Percentiles rank a stretch among this genome's conserved stretches.
Conservation (phyloP, 2,329 filamentous ascomycete genomes). For the Cercospora brassicicola region DNA sequence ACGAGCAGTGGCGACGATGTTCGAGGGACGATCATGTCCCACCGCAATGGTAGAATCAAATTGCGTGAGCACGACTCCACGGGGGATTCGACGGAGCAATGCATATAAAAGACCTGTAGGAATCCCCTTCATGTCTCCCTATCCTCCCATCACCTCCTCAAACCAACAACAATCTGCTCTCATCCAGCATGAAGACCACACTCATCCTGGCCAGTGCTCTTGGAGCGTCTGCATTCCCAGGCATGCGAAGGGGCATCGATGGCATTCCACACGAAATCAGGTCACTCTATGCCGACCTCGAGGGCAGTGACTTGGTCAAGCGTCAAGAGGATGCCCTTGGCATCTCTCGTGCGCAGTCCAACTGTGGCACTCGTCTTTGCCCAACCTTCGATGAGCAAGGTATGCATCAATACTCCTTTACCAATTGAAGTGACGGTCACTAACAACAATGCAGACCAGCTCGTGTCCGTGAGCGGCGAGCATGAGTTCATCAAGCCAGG, state of each 20-base stretch:
- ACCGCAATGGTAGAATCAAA: neutral
- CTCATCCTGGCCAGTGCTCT: slow-evolving; percentile 25
- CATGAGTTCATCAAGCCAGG: slow-evolving; percentile 21
- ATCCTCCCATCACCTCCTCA: neutral
- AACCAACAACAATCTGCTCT: neutral
- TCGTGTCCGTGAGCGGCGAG: slow-evolving; percentile 24
- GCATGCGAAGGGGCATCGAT: slow-evolving; percentile 9
- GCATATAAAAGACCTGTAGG: neutral
- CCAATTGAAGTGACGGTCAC: neutral
- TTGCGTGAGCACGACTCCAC: neutral
- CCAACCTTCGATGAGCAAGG: slow-evolving; percentile 24
- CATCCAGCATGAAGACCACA: slow-evolving; percentile 22
- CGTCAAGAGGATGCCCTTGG: slow-evolving; percentile 23
- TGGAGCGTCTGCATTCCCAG: slow-evolving; percentile 25
- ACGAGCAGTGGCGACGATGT: neutral
- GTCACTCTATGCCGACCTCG: slow-evolving; percentile 13
- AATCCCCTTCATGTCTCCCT: neutral
- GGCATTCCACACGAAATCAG: slow-evolving; percentile 11
- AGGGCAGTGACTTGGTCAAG: slow-evolving; percentile 11
- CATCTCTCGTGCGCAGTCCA: slow-evolving; percentile 24
- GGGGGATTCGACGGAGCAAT: neutral
- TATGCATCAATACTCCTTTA: neutral
- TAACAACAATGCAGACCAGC: slow-evolving; percentile 17
- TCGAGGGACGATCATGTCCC: neutral
- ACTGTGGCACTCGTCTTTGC: slow-evolving; percentile 23